A percentile compares a stretch with the other conserved stretches of the same genome.
phyloP scores from a whole-genome alignment of 768 basidiomycete genomes.

The Sporobolomyces phaffii region DNA sequence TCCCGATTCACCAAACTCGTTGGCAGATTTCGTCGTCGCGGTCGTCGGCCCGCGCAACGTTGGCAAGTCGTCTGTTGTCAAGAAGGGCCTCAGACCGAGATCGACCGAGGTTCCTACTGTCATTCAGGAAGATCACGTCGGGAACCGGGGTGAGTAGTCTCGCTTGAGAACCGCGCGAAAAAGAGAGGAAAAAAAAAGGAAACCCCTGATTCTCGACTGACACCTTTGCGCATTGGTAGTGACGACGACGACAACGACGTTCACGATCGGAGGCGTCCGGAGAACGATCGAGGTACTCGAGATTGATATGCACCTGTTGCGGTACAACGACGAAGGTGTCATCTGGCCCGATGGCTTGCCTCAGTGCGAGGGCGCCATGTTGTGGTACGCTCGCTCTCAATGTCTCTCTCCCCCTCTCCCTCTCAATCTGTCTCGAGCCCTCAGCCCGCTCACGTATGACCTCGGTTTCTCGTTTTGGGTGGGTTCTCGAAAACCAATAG shows the following conservation, averaged over 20 bases:
- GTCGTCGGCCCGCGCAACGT: slow-evolving; percentile 72
- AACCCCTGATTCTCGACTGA: neutral
- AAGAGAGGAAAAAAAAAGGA: too few species aligned
- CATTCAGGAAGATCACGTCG: slow-evolving; percentile 30
- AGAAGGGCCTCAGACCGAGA: slow-evolving; percentile 59
- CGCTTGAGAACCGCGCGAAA: neutral
- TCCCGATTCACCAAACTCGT: neutral
- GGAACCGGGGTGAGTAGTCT: slow-evolving; percentile 39
- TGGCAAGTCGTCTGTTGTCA: slow-evolving; percentile 78
- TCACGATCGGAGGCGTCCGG: slow-evolving; percentile 43
- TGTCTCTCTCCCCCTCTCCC: too few species aligned
- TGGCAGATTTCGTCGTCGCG: slow-evolving; percentile 50
- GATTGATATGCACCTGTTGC: slow-evolving; percentile 36
- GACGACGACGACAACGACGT: slow-evolving; percentile 22
- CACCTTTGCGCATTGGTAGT: neutral
- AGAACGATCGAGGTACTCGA: slow-evolving; percentile 45
- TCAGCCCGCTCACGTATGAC: too few species aligned
- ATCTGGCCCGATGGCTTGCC: slow-evolving; percentile 58
- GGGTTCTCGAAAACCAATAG: neutral
- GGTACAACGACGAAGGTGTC: slow-evolving; percentile 30
- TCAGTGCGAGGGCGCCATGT: slow-evolving; percentile 65
- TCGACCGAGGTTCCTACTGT: slow-evolving; percentile 11
- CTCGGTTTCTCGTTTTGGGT: too few species aligned
- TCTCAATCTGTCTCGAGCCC: too few species aligned
- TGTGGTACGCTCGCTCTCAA: slow-evolving; percentile 55